Percentiles rank a stretch among this genome's conserved stretches.
These are phyloP conservation scores for Aspergillus ochraceoroseus DNA, from an alignment of 2,329 filamentous ascomycete species.

Conservation along the genomic window DNA sequence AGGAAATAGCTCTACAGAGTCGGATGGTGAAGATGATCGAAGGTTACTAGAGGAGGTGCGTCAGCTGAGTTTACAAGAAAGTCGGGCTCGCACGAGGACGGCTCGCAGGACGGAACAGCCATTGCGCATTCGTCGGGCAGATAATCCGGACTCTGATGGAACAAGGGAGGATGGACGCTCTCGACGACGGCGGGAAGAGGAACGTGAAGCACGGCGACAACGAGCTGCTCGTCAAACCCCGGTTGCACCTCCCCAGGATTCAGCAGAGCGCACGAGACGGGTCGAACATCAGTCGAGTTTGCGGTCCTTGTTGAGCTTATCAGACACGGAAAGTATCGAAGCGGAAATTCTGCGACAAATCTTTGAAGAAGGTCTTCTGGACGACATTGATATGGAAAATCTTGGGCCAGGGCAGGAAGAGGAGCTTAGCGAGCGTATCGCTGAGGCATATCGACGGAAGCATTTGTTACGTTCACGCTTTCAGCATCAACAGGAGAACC, in stretches of 20 bases:
- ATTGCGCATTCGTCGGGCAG: slow-evolving; percentile 26
- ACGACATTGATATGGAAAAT: slow-evolving; percentile 83
- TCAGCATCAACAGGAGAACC: slow-evolving; percentile 36
- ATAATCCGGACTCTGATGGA: slow-evolving; percentile 39
- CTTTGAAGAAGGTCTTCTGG: slow-evolving; percentile 76
- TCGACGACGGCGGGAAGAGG: slow-evolving; percentile 36
- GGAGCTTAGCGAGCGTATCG: slow-evolving; percentile 83
- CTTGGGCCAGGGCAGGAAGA: slow-evolving; percentile 80
- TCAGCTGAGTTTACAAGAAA: slow-evolving; percentile 62
- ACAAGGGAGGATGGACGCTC: slow-evolving; percentile 39
- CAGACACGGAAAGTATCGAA: slow-evolving; percentile 72
- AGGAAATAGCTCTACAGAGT: slow-evolving; percentile 34
- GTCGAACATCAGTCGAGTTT: slow-evolving; percentile 88
- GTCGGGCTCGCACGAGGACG: slow-evolving; percentile 23
- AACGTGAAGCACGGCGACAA: slow-evolving; percentile 29
- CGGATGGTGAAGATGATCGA: slow-evolving; percentile 61
- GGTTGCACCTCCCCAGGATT: slow-evolving; percentile 18
- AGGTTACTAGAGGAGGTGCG: slow-evolving; percentile 67
- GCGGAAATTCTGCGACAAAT: slow-evolving; percentile 86
- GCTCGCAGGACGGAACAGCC: slow-evolving; percentile 24
- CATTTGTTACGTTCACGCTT: slow-evolving; percentile 50
- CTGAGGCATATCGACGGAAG: slow-evolving; percentile 75
- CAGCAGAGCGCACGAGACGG: slow-evolving; percentile 48
- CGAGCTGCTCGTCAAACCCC: slow-evolving; percentile 14
- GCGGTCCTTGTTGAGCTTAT: slow-evolving; percentile 74